Evolutionary conservation across 140 eudicot genomes (phyloP).

Genomic region (Erigeron philadelphicus): DNA sequence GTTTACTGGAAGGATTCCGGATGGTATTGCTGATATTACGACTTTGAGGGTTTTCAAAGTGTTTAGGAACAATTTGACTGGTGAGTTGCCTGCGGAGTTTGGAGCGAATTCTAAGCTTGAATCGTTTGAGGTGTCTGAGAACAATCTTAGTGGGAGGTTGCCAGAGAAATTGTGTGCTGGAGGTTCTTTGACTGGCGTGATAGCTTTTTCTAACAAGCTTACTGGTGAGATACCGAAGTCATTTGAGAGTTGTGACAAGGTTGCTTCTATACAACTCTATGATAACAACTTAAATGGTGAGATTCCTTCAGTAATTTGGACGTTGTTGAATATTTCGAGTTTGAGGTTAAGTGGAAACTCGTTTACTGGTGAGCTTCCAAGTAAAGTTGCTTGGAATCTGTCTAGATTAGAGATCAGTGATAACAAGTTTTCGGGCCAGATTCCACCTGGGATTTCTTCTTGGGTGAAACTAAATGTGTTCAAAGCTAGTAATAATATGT

Average conservation of each 20-base stretch:
- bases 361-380: conserved; percentile 66
- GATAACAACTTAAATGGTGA: conserved; percentile 51
- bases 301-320: conserved; percentile 58
- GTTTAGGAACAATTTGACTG: conserved; percentile 54
- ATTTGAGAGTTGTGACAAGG: conserved; percentile 41
- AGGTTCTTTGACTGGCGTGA: conserved; percentile 44
- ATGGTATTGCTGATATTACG: conserved; percentile 35
- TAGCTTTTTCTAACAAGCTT: conserved; percentile 57
- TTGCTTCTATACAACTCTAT: conserved; percentile 44
- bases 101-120: conserved; percentile 69
- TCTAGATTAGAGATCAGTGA: conserved; percentile 55
- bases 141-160: conserved; percentile 54
- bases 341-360: conserved; percentile 49
- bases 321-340: conserved; percentile 33
- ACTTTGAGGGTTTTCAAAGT: conserved; percentile 33
- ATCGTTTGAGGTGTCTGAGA: conserved; percentile 60
- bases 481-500: conserved; percentile 60
- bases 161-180: conserved; percentile 68
- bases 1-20: conserved; percentile 49
- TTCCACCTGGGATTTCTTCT: conserved; percentile 48
- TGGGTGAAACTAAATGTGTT: conserved; percentile 66
- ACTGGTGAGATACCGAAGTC: conserved; percentile 66
- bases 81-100: conserved; percentile 60
- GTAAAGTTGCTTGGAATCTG: conserved; percentile 49
- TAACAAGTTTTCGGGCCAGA: conserved; percentile 59